Evolutionary conservation across 1,139 yeast genomes (phyloP).

Genomic region (Cylindricascospora bacillispora): DNA sequence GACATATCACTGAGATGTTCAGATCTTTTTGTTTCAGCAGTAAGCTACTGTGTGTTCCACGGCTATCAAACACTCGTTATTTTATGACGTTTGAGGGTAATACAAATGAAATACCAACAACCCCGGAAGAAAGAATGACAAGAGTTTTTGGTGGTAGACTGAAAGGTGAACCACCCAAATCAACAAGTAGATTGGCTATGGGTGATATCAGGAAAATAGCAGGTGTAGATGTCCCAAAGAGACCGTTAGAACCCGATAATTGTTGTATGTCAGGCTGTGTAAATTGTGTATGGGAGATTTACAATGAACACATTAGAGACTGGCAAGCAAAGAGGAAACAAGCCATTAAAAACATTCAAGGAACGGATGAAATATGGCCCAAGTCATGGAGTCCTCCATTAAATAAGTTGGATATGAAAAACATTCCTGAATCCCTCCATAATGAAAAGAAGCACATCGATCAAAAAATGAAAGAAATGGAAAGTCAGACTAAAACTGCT

Average conservation of each 20-base stretch:
- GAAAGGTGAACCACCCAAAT: slow-evolving; percentile 39
- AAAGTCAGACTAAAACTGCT: slow-evolving; percentile 16
- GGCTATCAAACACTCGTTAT: background rate
- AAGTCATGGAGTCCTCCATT: slow-evolving; percentile 67
- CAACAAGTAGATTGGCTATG: slow-evolving; percentile 36
- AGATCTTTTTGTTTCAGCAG: too few relatives aligned
- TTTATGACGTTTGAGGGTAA: slow-evolving; percentile 37
- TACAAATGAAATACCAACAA: slow-evolving; percentile 27
- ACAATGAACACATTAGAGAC: slow-evolving; percentile 72
- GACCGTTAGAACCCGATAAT: slow-evolving; percentile 83
- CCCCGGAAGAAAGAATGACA: slow-evolving; percentile 38
- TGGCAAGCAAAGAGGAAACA: slow-evolving; percentile 52
- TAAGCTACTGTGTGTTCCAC: too few relatives aligned
- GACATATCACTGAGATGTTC: too few relatives aligned
- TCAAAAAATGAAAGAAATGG: slow-evolving; percentile 15
- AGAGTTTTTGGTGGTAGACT: slow-evolving; percentile 47
- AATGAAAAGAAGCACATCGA: slow-evolving; percentile 14
- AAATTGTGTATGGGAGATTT: slow-evolving; percentile 93
- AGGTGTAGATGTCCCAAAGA: slow-evolving; percentile 66
- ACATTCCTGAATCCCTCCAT: slow-evolving; percentile 26
- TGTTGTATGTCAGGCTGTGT: slow-evolving; percentile 98
- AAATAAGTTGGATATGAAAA: slow-evolving; percentile 26
- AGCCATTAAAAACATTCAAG: slow-evolving; percentile 48
- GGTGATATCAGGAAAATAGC: slow-evolving; percentile 41
- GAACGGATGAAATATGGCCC: slow-evolving; percentile 62